Base-by-base conservation (phyloP, 495 filamentous ascomycete genomes). In the Wilcoxina mikolae region DNA sequence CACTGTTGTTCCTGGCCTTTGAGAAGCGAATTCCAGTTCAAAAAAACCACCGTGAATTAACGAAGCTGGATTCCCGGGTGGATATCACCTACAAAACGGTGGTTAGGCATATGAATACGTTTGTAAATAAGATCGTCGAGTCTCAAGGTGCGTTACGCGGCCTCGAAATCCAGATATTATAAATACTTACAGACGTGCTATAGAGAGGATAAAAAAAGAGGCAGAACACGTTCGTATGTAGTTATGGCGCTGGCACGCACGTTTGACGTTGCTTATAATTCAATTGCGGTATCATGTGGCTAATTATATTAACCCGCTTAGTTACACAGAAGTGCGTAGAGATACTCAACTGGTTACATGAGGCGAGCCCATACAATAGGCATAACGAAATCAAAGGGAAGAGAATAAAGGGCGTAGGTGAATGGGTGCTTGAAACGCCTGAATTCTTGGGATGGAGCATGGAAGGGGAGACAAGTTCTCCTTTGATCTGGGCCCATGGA, bases 341-440 rank as follows among this genome's bases (percentile, higher is more conserved):
- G 31, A 26, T 58, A 10, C 24, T 58, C 20, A 25, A 49, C 15
- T 58, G 56, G 56, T 18, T 55, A 11, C 31, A 35, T 23, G 17
- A 44, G 17, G 42, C 26, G 3, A 31, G 48, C 3, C 28, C 51
- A 22, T 46, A 35, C 23, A 15, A 18, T 23, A 58, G 56, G 20
- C 52, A 58, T n/a, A n/a, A n/a, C n/a, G n/a, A n/a, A n/a, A n/a
- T n/a, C n/a, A n/a, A n/a, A n/a, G n/a, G n/a, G n/a, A n/a, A n/a
- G n/a, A n/a, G n/a, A n/a, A n/a, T n/a, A n/a, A n/a, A n/a, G n/a
- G n/a, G n/a, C n/a, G n/a, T n/a, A n/a, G n/a, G n/a, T n/a, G n/a
- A n/a, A n/a, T n/a, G n/a, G n/a, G n/a, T n/a, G n/a, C n/a, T n/a
- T n/a, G n/a, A n/a, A n/a, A n/a, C n/a, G n/a, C n/a, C n/a, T n/a